Evolutionary conservation across 1,284 basidiomycete genomes (phyloP).

Genomic region (Naganishia cerealis): DNA sequence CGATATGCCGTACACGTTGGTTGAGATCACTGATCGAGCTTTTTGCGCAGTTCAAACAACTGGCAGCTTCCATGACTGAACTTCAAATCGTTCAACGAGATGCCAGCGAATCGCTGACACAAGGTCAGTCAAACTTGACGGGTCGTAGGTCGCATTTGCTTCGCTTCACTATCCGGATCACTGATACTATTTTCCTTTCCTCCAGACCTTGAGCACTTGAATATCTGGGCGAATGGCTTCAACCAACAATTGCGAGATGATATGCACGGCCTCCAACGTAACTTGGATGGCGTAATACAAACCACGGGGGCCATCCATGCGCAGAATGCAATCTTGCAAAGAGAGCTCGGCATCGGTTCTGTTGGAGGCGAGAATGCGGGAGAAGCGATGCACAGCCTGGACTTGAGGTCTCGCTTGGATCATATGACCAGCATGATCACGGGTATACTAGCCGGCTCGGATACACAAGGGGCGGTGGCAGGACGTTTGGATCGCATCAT

Average conservation of each 20-base stretch:
- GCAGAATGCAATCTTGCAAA: slow-evolving; percentile 4
- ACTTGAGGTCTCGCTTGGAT: slow-evolving; percentile 9
- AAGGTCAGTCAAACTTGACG: background rate
- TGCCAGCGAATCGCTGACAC: background rate
- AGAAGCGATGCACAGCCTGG: background rate
- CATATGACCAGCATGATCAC: slow-evolving; percentile 1
- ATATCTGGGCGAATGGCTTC: background rate
- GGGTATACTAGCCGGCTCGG: background rate
- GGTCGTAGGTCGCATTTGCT: background rate
- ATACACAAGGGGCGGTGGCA: slow-evolving; percentile 13
- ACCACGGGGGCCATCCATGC: slow-evolving; percentile 1
- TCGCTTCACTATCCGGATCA: background rate
- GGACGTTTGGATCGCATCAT: slow-evolving; percentile 14
- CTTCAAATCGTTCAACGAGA: background rate
- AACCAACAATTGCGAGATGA: slow-evolving; percentile 2
- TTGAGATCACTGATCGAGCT: background rate
- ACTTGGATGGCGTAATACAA: background rate
- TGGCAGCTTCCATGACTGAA: background rate
- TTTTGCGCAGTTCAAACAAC: background rate
- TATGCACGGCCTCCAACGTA: slow-evolving; percentile 1
- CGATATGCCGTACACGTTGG: background rate
- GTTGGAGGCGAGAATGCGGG: background rate
- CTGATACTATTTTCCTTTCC: background rate
- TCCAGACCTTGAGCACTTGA: slow-evolving; percentile 2
- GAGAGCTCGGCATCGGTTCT: slow-evolving; percentile 5